Evolutionary conservation across 2,329 filamentous ascomycete genomes (phyloP).

Genomic region (Colletotrichum brevisporum): DNA sequence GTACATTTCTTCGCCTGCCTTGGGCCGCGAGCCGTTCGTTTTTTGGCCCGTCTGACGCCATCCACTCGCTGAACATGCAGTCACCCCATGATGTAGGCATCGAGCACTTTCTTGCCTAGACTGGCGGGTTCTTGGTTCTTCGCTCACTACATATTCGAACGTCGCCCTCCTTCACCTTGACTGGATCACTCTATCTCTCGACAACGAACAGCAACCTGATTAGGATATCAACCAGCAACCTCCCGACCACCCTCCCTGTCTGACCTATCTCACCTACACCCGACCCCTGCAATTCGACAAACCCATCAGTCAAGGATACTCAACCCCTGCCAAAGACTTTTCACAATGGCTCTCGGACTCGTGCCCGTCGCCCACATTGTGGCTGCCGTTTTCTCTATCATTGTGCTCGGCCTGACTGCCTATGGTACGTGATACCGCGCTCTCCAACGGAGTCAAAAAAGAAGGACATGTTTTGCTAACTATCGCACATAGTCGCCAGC

Average conservation of each 20-base stretch:
- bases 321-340: not conserved
- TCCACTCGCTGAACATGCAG: slow-evolving; percentile 15
- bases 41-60: slow-evolving; percentile 33
- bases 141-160: slow-evolving; percentile 37
- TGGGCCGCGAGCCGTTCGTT: not conserved
- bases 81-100: not conserved
- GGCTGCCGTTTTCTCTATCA: slow-evolving; percentile 78
- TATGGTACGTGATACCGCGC: slow-evolving; percentile 70
- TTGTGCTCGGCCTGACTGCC: slow-evolving; percentile 81
- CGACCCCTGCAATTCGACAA: not conserved
- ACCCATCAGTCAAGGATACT: not conserved
- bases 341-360: slow-evolving; percentile 31
- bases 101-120: no score
- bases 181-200: not conserved
- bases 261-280: not conserved
- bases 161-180: not conserved
- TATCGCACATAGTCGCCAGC: slow-evolving; percentile 64
- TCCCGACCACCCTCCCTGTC: not conserved
- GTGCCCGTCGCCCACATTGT: slow-evolving; percentile 64
- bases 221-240: not conserved
- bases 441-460: not conserved
- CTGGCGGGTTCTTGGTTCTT: not conserved
- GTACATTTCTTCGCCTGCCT: no score
- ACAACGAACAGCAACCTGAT: not conserved
- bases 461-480: not conserved